Base-by-base conservation (phyloP, 495 filamentous ascomycete genomes). In the Monascus purpureus region DNA sequence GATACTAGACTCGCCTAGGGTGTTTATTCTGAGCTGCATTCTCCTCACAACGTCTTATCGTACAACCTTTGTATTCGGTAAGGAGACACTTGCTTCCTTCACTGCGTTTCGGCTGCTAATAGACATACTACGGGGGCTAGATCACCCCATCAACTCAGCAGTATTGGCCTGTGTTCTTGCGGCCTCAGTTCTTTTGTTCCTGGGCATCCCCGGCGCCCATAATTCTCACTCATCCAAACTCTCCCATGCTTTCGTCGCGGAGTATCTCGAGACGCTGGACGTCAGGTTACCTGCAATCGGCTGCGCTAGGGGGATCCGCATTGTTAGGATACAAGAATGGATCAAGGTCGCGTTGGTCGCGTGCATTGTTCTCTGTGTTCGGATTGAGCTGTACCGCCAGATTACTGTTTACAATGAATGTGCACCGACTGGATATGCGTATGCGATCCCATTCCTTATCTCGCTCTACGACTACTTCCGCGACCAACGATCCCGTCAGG, bases 401-500 rank as follows among this genome's bases (percentile, higher is more conserved):
- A 43, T 59, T 2, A 49, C 51, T 8, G 28, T 52, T 19, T 44
- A 59, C 32, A 46, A 28, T 9, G 62, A 68, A 42, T 70, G 66
- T 40, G 44, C 52, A 13, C 46, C 54, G 13, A 15, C 40, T 25
- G 52, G 52, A 38, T 51, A 61, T 35, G 38, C 57, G 56, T 57
- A 52, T 33, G 26, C 44, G 9, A 47, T 64, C 27, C 65, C 65
- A 2, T 53, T 68, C 17, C 15, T 63, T 7, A 39, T 67, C 23
- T 57, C 58, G 4, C 25, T 65, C 1, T 67, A 63, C 32, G 63
- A 67, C 31, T 59, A 51, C 28, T 57, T 50, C 47, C 49, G 50
- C 35, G 48, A 53, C 17, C 55, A 59, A 31, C 43, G 53, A 26
- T 37, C 24, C 7, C 43, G 45, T 31, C 33, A 47, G 22, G 32